A percentile compares a stretch with the other conserved stretches of the same genome.
Evolutionary conservation across 441 rosid species (phyloP).

Genomic region (Populus hybrid): DNA sequence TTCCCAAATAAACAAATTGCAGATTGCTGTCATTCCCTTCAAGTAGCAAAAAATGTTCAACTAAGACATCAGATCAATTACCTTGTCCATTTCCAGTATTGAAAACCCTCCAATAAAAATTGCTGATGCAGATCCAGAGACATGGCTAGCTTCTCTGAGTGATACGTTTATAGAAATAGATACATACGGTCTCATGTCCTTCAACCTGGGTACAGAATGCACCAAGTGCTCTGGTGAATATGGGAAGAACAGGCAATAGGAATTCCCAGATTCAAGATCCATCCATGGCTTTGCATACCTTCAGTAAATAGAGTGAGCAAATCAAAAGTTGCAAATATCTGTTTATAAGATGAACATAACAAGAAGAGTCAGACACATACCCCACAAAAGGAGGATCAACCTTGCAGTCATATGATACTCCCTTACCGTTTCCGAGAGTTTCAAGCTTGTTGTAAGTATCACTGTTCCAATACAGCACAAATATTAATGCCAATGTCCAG

Average conservation of each 20-base stretch:
- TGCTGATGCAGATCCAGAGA: conserved; percentile 82
- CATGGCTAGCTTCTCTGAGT: conserved; percentile 49
- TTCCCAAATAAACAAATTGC: conserved; percentile 7
- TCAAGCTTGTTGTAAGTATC: conserved; percentile 31
- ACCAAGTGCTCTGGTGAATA: conserved; percentile 87
- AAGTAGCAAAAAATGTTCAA: not conserved
- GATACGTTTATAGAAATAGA: conserved; percentile 62
- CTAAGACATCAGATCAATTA: conserved; percentile 20
- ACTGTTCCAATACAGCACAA: conserved; percentile 29
- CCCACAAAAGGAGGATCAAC: conserved; percentile 84
- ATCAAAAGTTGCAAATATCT: not conserved
- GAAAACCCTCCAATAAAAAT: conserved; percentile 91
- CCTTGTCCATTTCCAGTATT: conserved; percentile 62
- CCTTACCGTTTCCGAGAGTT: conserved; percentile 36
- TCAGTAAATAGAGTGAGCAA: conserved; percentile 25
- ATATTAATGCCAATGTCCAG: not conserved
- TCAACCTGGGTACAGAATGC: conserved; percentile 45
- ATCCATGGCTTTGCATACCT: conserved; percentile 87
- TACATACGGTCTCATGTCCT: conserved; percentile 56
- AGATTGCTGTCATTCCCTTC: conserved; percentile 9
- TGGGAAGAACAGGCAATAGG: conserved; percentile 84
- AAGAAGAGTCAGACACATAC: conserved; percentile 40
- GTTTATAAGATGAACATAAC: conserved; percentile 5
- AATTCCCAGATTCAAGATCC: conserved; percentile 53
- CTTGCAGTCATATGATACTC: conserved; percentile 51